phyloP scores from a whole-genome alignment of 257 asterid genomes.

The Sherardia arvensis region DNA sequence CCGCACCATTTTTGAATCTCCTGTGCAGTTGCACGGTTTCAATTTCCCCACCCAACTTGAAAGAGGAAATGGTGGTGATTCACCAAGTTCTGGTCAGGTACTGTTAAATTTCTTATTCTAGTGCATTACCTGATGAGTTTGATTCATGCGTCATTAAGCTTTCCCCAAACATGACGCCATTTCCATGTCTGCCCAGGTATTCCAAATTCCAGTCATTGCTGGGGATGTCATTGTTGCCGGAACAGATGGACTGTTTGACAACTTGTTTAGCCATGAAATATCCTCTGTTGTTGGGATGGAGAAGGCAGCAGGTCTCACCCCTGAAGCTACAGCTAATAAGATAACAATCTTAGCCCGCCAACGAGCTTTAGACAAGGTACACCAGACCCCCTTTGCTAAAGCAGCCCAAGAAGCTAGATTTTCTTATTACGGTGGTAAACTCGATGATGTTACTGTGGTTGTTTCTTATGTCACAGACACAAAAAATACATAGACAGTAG shows the following conservation, averaged over 20 bases:
- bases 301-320: slow-evolving; percentile 35
- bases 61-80: slow-evolving; percentile 39
- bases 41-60: slow-evolving; percentile 75
- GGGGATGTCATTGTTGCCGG: slow-evolving; percentile 82
- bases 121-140: neutral
- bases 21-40: slow-evolving; percentile 79
- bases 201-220: slow-evolving; percentile 44
- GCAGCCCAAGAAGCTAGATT: slow-evolving; percentile 77
- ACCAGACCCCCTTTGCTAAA: slow-evolving; percentile 49
- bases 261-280: slow-evolving; percentile 53
- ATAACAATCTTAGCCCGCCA: slow-evolving; percentile 53
- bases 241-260: slow-evolving; percentile 80
- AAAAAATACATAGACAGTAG: neutral
- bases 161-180: neutral
- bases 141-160: too few relatives aligned
- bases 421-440: slow-evolving; percentile 61
- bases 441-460: slow-evolving; percentile 70
- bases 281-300: slow-evolving; percentile 49
- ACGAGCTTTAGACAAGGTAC: slow-evolving; percentile 47
- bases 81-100: slow-evolving; percentile 60
- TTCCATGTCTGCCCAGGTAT: slow-evolving; percentile 31
- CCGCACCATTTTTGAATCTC: slow-evolving; percentile 44
- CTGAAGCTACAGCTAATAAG: slow-evolving; percentile 48
- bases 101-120: neutral
- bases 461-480: slow-evolving; percentile 42